These are phyloP conservation scores for Clathrospora elynae DNA, from an alignment of 2,329 filamentous ascomycete species.

Conservation along the genomic window DNA sequence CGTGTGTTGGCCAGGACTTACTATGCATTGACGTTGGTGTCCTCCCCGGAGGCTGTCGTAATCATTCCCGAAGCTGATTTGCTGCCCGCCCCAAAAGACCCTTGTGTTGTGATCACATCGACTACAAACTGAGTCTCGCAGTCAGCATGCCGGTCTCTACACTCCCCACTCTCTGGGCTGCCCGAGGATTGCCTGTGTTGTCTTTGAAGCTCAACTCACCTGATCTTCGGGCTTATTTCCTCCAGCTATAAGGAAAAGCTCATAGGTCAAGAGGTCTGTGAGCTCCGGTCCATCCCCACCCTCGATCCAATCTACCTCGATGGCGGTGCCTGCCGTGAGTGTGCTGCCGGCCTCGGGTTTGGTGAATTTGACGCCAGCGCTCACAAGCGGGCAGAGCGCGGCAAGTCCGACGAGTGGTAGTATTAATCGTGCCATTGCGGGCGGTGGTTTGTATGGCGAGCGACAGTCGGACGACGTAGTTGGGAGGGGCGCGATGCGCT, in stretches of 20 bases:
- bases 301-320: constrained; percentile 64
- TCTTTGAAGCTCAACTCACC: constrained; percentile 47
- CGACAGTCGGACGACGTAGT: constrained; percentile 12
- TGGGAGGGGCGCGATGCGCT: not conserved
- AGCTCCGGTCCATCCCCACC: constrained; percentile 57
- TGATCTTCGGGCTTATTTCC: constrained; percentile 58
- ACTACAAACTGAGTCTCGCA: constrained; percentile 10
- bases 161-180: not conserved
- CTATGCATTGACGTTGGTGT: constrained; percentile 60
- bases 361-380: constrained; percentile 62
- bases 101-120: constrained; percentile 52
- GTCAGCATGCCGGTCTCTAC: constrained; percentile 6
- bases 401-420: constrained; percentile 38
- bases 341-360: constrained; percentile 58
- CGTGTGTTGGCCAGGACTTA: constrained; percentile 42
- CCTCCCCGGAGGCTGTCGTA: constrained; percentile 31
- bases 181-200: not conserved
- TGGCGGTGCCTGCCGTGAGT: constrained; percentile 55
- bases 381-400: constrained; percentile 49
- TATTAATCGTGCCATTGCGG: constrained; percentile 37
- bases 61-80: constrained; percentile 48
- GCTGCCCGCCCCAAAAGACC: constrained; percentile 50
- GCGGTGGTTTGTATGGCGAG: constrained; percentile 22
- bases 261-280: constrained; percentile 59
- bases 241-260: constrained; percentile 65